A percentile compares a stretch with the other conserved stretches of the same genome.
phyloP scores from a whole-genome alignment of 2,329 filamentous ascomycete genomes.

The Ophiostoma fasciatum region DNA sequence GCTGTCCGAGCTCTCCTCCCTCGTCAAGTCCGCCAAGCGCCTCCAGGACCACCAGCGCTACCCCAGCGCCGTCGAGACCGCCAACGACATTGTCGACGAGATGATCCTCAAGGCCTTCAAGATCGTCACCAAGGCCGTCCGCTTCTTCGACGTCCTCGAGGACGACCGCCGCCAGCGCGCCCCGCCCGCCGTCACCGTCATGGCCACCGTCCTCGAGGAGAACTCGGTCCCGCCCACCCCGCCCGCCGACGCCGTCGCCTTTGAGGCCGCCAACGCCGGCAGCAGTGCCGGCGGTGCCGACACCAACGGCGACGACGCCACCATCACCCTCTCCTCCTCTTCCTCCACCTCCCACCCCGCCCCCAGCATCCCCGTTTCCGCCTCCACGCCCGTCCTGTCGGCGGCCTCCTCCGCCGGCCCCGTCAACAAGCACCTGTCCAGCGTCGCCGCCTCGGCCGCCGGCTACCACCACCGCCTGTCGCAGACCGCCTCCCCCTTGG shows the following conservation, averaged over 20 bases:
- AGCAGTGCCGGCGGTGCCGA: constrained; percentile 3
- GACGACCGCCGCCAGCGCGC: constrained; percentile 39
- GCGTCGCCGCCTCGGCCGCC: background rate
- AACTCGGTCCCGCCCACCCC: constrained; percentile 45
- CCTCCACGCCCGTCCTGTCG: constrained; percentile 11
- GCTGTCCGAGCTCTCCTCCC: constrained; percentile 72
- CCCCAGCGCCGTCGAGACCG: constrained; percentile 34
- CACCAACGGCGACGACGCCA: constrained; percentile 26
- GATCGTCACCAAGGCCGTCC: constrained; percentile 79
- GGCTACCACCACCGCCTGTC: constrained; percentile 20
- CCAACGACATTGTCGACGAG: constrained; percentile 73
- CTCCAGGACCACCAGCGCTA: constrained; percentile 57
- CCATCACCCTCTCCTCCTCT: constrained; percentile 15
- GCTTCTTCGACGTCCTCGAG: constrained; percentile 76
- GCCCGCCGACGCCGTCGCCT: constrained; percentile 40
- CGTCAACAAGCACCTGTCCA: constrained; percentile 30
- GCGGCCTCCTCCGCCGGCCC: constrained; percentile 12
- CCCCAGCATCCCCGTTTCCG: background rate
- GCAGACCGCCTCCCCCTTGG: constrained; percentile 20
- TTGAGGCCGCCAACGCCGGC: constrained; percentile 20
- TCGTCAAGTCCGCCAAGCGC: constrained; percentile 79
- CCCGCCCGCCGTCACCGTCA: constrained; percentile 38
- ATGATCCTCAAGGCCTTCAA: constrained; percentile 90
- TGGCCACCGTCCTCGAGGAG: constrained; percentile 46
- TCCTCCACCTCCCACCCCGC: background rate